These are phyloP conservation scores for Quercus parvula DNA, from an alignment of 306 rosid species.

Conservation along the genomic window DNA sequence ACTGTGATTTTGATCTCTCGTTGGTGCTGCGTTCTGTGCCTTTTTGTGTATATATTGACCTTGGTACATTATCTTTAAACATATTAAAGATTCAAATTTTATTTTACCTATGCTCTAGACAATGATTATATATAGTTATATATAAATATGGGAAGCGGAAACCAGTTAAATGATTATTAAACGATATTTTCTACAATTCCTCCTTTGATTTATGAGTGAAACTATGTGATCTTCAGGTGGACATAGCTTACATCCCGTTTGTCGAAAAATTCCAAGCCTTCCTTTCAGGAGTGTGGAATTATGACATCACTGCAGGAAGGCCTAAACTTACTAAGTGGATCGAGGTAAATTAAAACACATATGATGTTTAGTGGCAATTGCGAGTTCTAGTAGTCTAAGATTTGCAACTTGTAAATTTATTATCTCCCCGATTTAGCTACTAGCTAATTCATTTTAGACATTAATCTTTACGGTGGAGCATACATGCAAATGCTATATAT, in stretches of 20 bases:
- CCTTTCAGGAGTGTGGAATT: conserved; percentile 39
- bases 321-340: conserved; percentile 60
- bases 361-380: neutral
- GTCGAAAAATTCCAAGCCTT: conserved; percentile 58
- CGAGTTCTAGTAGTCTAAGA: neutral
- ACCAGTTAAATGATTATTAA: neutral
- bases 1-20: neutral
- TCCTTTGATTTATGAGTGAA: conserved; percentile 10
- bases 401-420: neutral
- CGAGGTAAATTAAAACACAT: conserved; percentile 39
- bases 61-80: no score
- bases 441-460: neutral
- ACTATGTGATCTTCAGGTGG: conserved; percentile 46
- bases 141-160: neutral
- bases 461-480: neutral
- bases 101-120: no score
- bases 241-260: conserved; percentile 59
- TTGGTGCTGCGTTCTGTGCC: neutral
- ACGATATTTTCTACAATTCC: neutral
- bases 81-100: no score
- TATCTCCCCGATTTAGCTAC: neutral
- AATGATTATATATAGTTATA: no score
- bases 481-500: neutral
- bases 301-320: conserved; percentile 59
- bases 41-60: neutral